Evolutionary conservation across 345 rosid genomes (phyloP).

Genomic region (Erysimum cheiranthoides): DNA sequence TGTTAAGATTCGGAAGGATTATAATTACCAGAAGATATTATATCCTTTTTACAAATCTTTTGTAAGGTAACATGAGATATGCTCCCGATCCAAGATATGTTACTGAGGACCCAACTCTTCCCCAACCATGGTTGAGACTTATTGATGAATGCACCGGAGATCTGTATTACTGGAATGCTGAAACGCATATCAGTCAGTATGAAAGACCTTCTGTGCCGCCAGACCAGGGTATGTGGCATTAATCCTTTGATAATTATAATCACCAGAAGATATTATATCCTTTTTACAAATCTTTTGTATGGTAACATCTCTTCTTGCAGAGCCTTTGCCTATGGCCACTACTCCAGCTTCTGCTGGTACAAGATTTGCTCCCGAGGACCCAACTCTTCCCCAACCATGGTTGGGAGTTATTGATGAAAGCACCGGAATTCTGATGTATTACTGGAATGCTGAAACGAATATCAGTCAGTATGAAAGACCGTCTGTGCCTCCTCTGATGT

Average conservation of each 20-base stretch:
- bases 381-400: slow-evolving; percentile 50
- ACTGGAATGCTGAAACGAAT: slow-evolving; percentile 95
- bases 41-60: not conserved
- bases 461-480: slow-evolving; percentile 92
- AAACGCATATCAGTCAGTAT: slow-evolving; percentile 84
- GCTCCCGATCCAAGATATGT: slow-evolving; percentile 83
- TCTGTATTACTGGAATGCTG: slow-evolving; percentile 92
- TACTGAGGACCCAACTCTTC: slow-evolving; percentile 86
- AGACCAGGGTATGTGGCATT: not conserved
- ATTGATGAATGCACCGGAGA: slow-evolving; percentile 84
- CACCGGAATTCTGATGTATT: slow-evolving; percentile 72
- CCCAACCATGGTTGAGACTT: slow-evolving; percentile 47
- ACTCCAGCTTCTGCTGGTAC: slow-evolving; percentile 65
- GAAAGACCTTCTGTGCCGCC: slow-evolving; percentile 68
- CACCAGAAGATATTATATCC: slow-evolving; percentile 13
- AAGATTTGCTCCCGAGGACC: slow-evolving; percentile 91
- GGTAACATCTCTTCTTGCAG: slow-evolving; percentile 39
- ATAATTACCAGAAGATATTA: no score
- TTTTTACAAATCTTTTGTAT: slow-evolving; percentile 3
- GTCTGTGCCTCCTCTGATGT: slow-evolving; percentile 45
- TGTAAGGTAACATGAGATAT: slow-evolving; percentile 38
- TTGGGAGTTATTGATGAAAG: slow-evolving; percentile 83
- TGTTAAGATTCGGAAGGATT: no score
- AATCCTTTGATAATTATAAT: not conserved
- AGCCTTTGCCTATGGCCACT: slow-evolving; percentile 59